These are phyloP conservation scores for Thinopyrum elongatum DNA, from an alignment of 176 grass and related monocot genomes.

Conservation along the genomic window DNA sequence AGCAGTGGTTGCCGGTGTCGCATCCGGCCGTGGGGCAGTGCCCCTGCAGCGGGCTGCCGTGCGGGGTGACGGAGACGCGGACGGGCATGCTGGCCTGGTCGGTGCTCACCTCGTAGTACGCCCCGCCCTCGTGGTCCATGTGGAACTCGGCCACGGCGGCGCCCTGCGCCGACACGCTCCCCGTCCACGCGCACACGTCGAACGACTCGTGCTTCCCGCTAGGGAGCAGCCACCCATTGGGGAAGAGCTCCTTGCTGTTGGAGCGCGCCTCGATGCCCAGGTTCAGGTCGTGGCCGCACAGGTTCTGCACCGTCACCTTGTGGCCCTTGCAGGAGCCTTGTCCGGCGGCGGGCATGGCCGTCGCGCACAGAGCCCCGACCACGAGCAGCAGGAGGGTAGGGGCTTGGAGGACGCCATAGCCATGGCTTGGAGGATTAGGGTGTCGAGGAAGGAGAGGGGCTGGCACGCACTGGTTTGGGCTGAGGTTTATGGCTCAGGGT, in stretches of 20 bases:
- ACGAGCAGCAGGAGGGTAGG: background rate
- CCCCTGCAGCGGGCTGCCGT: background rate
- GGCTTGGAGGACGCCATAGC: conserved; percentile 17
- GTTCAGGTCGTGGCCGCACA: background rate
- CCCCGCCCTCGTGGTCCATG: conserved; percentile 36
- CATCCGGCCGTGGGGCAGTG: conserved; percentile 33
- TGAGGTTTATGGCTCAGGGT: background rate
- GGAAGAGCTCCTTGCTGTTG: conserved; percentile 13
- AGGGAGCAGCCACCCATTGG: background rate
- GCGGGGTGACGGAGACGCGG: conserved; percentile 9
- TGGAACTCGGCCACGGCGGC: conserved; percentile 29
- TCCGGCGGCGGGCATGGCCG: background rate
- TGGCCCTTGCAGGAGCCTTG: background rate
- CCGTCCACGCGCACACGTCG: conserved; percentile 36
- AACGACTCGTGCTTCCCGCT: conserved; percentile 18
- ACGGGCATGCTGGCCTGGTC: background rate
- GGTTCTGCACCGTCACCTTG: conserved; percentile 55
- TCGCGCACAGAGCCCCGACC: background rate
- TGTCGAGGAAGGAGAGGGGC: background rate
- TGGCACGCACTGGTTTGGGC: background rate
- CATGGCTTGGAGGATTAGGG: no score
- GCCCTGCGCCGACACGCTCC: background rate
- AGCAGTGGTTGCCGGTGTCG: background rate
- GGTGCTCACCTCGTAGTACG: conserved; percentile 31
- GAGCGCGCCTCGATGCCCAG: background rate